Conservation (phyloP, 2,329 filamentous ascomycete genomes). For the Epichloe baconii region DNA sequence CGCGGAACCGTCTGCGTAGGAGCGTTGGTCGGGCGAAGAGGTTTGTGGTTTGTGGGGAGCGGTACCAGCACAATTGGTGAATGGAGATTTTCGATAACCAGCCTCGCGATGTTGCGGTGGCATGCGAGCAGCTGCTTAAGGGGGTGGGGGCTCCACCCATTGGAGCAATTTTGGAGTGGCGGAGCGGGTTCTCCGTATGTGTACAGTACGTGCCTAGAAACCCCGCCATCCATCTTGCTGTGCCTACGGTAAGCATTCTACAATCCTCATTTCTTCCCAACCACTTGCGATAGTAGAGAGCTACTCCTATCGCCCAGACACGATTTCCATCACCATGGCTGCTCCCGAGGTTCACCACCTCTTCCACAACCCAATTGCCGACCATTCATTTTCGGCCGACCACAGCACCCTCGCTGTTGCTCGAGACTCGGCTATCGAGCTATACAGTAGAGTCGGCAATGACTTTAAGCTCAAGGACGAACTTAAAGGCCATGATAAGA, state of each 20-base stretch:
- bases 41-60: background rate
- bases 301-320: conserved; percentile 36
- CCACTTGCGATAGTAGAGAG: conserved; percentile 81
- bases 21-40: background rate
- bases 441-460: conserved; percentile 62
- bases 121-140: background rate
- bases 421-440: conserved; percentile 78
- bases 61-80: background rate
- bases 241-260: background rate
- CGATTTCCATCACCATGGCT: conserved; percentile 46
- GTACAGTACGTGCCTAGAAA: background rate
- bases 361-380: conserved; percentile 90
- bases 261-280: background rate
- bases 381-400: conserved; percentile 96
- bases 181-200: background rate
- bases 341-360: conserved; percentile 88
- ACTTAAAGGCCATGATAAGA: conserved; percentile 94
- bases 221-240: conserved; percentile 5
- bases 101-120: conserved; percentile 3
- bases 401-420: conserved; percentile 79
- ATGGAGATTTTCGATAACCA: conserved; percentile 1
- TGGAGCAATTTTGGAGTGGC: background rate
- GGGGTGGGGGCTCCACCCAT: conserved; percentile 1
- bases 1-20: background rate
- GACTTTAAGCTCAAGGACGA: conserved; percentile 80